These are phyloP conservation scores for Adansonia grandidieri DNA, from an alignment of 441 rosid genomes.

Conservation along the genomic window DNA sequence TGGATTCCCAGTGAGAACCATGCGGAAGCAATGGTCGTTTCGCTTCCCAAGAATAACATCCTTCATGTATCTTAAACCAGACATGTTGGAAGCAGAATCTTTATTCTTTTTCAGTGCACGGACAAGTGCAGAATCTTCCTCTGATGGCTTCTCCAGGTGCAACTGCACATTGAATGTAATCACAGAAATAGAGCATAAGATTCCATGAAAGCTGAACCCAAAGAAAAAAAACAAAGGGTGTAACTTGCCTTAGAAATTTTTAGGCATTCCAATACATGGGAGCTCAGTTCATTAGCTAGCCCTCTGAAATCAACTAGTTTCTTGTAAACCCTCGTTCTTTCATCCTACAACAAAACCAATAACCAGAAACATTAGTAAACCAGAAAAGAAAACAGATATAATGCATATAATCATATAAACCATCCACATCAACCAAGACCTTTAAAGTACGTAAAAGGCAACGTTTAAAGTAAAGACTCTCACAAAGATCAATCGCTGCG, in stretches of 20 bases:
- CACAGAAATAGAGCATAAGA: constrained; percentile 29
- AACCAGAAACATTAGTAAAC: constrained; percentile 20
- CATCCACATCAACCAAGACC: constrained; percentile 24
- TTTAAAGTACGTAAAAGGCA: background rate
- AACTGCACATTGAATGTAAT: constrained; percentile 52
- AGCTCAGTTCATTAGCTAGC: constrained; percentile 64
- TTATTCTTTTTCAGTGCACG: constrained; percentile 45
- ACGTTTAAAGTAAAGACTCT: constrained; percentile 35
- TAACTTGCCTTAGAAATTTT: constrained; percentile 83
- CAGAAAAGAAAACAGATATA: constrained; percentile 16
- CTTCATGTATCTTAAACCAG: constrained; percentile 90
- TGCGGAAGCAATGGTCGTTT: constrained; percentile 81
- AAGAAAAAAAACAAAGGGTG: constrained; percentile 9
- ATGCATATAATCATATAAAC: constrained; percentile 19
- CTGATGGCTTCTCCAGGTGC: constrained; percentile 59
- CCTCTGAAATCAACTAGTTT: constrained; percentile 83
- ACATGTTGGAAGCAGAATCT: constrained; percentile 52
- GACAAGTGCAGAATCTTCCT: constrained; percentile 44
- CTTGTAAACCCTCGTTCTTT: constrained; percentile 74
- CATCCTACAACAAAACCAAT: constrained; percentile 57
- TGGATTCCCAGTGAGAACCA: constrained; percentile 93
- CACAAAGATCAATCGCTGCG: constrained; percentile 69
- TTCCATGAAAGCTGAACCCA: background rate
- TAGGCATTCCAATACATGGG: constrained; percentile 75
- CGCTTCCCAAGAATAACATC: constrained; percentile 92